Conservation (phyloP, 225 moss, liverwort and hornwort genomes). For the Polytrichum commune region DNA sequence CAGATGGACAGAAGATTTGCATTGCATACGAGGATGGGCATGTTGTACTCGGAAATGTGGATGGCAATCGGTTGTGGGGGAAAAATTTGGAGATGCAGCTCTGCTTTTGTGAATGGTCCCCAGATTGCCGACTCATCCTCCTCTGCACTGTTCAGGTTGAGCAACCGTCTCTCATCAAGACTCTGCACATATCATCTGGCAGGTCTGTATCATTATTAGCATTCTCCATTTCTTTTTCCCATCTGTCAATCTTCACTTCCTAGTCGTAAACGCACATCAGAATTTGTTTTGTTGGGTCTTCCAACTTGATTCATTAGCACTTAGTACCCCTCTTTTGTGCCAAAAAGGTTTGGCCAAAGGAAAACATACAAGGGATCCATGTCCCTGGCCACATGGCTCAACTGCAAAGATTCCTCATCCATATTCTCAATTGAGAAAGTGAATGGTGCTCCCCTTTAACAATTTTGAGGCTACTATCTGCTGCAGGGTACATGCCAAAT, state of each 20-base stretch:
- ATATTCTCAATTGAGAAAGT: not conserved
- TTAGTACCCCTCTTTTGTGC: too few species aligned
- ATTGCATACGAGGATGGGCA: constrained; percentile 94
- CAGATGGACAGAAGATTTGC: constrained; percentile 93
- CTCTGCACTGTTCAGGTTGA: constrained; percentile 68
- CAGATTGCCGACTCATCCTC: constrained; percentile 74
- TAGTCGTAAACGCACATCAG: too few species aligned
- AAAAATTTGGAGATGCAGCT: constrained; percentile 74
- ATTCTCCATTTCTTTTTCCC: too few species aligned
- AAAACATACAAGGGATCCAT: too few species aligned
- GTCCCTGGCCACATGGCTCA: too few species aligned
- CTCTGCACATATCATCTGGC: too few species aligned
- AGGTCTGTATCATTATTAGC: too few species aligned
- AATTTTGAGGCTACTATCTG: not conserved
- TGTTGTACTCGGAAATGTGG: constrained; percentile 88
- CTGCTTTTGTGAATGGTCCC: constrained; percentile 82
- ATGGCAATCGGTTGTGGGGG: constrained; percentile 89
- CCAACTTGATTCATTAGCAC: too few species aligned
- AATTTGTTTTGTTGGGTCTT: too few species aligned
- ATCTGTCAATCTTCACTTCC: too few species aligned
- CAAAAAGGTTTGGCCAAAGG: too few species aligned
- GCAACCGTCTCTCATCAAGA: too few species aligned
- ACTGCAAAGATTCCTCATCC: not conserved
- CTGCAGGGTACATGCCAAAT: constrained; percentile 82
- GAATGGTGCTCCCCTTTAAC: not conserved